Evolutionary conservation across 2,329 filamentous ascomycete genomes (phyloP).

Genomic region (Pseudogymnoascus sp.): DNA sequence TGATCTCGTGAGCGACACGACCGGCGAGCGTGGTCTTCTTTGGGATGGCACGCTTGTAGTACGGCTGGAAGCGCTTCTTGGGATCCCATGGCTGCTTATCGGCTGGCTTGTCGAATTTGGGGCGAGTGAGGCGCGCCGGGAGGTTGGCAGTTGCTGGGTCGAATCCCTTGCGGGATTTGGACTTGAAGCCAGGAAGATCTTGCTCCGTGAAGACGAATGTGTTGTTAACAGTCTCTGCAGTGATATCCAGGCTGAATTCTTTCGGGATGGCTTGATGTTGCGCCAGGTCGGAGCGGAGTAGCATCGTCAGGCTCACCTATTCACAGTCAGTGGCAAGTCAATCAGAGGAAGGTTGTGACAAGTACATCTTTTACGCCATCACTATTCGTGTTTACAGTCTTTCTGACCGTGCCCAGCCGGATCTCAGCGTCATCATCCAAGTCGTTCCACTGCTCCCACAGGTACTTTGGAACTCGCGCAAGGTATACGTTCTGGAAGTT

Average conservation of each 20-base stretch:
- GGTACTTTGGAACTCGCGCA: slow-evolving; percentile 67
- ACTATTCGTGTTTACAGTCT: slow-evolving; percentile 42
- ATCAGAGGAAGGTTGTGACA: slow-evolving; percentile 20
- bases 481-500: slow-evolving; percentile 51
- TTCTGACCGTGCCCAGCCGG: slow-evolving; percentile 62
- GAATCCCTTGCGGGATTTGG: slow-evolving; percentile 48
- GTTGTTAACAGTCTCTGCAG: slow-evolving; percentile 62
- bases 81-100: slow-evolving; percentile 36
- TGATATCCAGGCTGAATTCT: slow-evolving; percentile 76
- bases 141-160: slow-evolving; percentile 52
- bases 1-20: slow-evolving; percentile 67
- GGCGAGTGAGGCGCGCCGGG: slow-evolving; percentile 43
- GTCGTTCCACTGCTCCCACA: slow-evolving; percentile 72
- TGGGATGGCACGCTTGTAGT: slow-evolving; percentile 64
- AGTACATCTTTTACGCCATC: slow-evolving; percentile 41
- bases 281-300: slow-evolving; percentile 55
- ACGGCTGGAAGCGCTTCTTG: slow-evolving; percentile 52
- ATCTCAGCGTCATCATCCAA: slow-evolving; percentile 77
- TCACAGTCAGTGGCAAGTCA: slow-evolving; percentile 20
- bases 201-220: slow-evolving; percentile 92
- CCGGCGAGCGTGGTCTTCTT: slow-evolving; percentile 74
- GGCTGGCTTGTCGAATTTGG: slow-evolving; percentile 39
- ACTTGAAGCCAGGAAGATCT: slow-evolving; percentile 71
- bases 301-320: slow-evolving; percentile 50
- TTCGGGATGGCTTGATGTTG: slow-evolving; percentile 72